Evolutionary conservation across 2,329 filamentous ascomycete genomes (phyloP).

Genomic region (Xylariaceae sp.): DNA sequence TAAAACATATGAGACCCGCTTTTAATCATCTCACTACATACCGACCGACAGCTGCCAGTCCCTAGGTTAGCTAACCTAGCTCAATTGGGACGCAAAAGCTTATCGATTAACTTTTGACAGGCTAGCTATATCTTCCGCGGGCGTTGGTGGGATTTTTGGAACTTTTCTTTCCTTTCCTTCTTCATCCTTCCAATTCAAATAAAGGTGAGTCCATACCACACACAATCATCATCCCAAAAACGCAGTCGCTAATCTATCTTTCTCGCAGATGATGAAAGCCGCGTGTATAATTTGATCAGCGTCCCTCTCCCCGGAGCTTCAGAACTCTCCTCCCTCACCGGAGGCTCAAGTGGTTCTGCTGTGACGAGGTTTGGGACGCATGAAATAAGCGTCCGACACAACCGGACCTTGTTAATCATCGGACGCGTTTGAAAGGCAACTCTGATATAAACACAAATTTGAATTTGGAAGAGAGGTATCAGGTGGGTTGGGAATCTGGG

Average conservation of each 20-base stretch:
- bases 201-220: slow-evolving; percentile 67
- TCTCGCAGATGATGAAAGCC: slow-evolving; percentile 95
- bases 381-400: slow-evolving; percentile 99
- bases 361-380: slow-evolving; percentile 59
- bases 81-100: no score
- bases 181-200: slow-evolving; percentile 99
- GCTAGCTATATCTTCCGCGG: slow-evolving; percentile 14
- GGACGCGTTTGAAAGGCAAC: slow-evolving; percentile 96
- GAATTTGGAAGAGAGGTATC: slow-evolving; percentile 27
- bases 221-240: not conserved
- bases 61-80: no score
- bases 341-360: slow-evolving; percentile 88
- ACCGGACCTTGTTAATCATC: slow-evolving; percentile 88
- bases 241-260: slow-evolving; percentile 31
- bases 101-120: slow-evolving; percentile 1
- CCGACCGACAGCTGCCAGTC: no score
- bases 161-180: slow-evolving; percentile 48
- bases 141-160: slow-evolving; percentile 22
- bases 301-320: slow-evolving; percentile 59
- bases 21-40: no score
- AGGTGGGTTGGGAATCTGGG: no score
- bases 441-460: slow-evolving; percentile 73
- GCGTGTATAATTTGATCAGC: slow-evolving; percentile 89
- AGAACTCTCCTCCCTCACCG: slow-evolving; percentile 75
- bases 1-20: no score